Percentiles rank a stretch among this genome's conserved stretches.
phyloP scores from a whole-genome alignment of 2,329 filamentous ascomycete species.

The Hymenoscyphus salicellus region DNA sequence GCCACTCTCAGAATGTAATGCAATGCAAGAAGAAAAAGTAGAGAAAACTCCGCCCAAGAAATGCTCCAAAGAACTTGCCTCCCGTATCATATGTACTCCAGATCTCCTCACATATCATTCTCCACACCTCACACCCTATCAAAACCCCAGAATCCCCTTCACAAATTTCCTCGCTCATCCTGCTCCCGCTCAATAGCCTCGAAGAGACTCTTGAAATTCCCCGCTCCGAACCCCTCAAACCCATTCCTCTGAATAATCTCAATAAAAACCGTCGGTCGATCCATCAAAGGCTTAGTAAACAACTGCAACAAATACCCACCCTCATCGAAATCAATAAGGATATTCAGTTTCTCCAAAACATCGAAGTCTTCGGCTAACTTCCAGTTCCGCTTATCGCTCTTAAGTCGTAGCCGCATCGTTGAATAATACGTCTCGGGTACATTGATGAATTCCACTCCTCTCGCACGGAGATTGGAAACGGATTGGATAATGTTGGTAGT shows the following conservation, averaged over 20 bases:
- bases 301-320: slow-evolving; percentile 76
- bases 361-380: slow-evolving; percentile 77
- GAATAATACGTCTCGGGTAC: slow-evolving; percentile 86
- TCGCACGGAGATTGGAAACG: slow-evolving; percentile 75
- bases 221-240: slow-evolving; percentile 89
- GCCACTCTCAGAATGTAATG: no score
- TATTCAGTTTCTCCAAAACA: slow-evolving; percentile 71
- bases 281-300: slow-evolving; percentile 86
- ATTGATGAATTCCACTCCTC: slow-evolving; percentile 88
- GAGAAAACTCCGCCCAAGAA: no score
- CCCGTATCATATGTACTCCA: no score
- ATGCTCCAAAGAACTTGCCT: no score
- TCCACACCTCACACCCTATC: neutral
- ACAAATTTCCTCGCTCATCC: slow-evolving; percentile 79
- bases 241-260: slow-evolving; percentile 93
- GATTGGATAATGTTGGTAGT: slow-evolving; percentile 75
- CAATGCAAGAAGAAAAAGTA: no score
- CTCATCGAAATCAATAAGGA: slow-evolving; percentile 94
- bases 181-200: slow-evolving; percentile 95
- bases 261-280: slow-evolving; percentile 90
- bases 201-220: slow-evolving; percentile 93
- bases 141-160: slow-evolving; percentile 20
- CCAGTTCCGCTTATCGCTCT: slow-evolving; percentile 58
- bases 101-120: neutral
- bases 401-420: slow-evolving; percentile 69